Evolutionary conservation across 2,329 filamentous ascomycete genomes (phyloP), one percentile per base, ranked within the genome.

Genomic region (Sphaerostilbella broomeana): DNA sequence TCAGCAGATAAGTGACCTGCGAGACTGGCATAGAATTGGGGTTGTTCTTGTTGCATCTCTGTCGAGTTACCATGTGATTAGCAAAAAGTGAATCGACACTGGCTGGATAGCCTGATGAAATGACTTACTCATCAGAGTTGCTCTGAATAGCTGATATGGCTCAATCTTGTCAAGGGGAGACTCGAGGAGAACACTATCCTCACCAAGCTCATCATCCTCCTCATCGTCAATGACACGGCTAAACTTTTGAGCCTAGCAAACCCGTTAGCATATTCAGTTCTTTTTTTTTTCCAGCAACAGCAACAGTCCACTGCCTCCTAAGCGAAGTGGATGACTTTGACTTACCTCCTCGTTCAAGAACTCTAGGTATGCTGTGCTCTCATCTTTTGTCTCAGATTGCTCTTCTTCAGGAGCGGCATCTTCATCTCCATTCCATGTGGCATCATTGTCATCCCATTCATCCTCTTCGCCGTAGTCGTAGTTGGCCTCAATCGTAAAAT

Each of bases 101-200:
- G 16, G 15, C 19, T 17, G 24, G 19, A 11, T 9, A 12, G n/a
- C 20, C 10, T 3, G 18, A 7, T n/a, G 9, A 10, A 15, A 19
- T 12, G 16, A 78, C 86, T 63, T 79, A 95, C 89, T 84, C 57
- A 90, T 64, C 50, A 97, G 69, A 13, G 86, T 81, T 46, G 76
- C 72, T 59, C 87, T 84, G 75, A 98, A 95, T 46, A 95, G 70
- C 58, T 81, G 77, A 56, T 98, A 98, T 3, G 90, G 89, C 65
- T 98, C 92, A 46, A 98, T 75, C 67, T 92, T 92, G 63, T 98
- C 92, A 17, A 98, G 73, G 12, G 90, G 89, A 10, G 90, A 94
- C 63, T 98, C 92, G 3, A 98, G 77, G 36, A 97, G 71, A 43
- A 86, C 84, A 59, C 89, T 90, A 54, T 97, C 92, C 61, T 97